Percentiles rank a stretch among this genome's conserved stretches.
These are phyloP conservation scores for Aspergillus versicolor DNA, from an alignment of 2,329 filamentous ascomycete genomes.

Conservation along the genomic window DNA sequence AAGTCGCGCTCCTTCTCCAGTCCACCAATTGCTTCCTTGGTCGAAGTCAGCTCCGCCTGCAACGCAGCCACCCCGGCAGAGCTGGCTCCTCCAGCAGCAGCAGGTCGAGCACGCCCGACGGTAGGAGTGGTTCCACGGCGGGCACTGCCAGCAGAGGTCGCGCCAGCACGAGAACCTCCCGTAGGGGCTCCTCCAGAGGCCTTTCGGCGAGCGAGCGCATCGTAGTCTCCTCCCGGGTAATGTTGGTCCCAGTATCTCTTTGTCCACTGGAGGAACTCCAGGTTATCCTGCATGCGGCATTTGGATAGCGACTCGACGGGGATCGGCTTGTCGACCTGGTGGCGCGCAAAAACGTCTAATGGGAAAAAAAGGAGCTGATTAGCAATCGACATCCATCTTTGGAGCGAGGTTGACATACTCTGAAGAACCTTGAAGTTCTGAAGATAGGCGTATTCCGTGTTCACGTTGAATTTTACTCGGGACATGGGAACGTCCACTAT, in stretches of 20 bases:
- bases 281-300: constrained; percentile 99
- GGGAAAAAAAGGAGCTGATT: neutral
- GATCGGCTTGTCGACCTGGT: constrained; percentile 84
- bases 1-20: constrained; percentile 97
- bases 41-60: constrained; percentile 77
- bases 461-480: constrained; percentile 97
- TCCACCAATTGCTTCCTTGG: constrained; percentile 94
- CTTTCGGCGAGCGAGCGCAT: constrained; percentile 82
- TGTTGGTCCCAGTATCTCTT: constrained; percentile 98
- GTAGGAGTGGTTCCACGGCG: constrained; percentile 63
- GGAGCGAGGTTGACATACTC: constrained; percentile 60
- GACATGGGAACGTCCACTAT: constrained; percentile 86
- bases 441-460: constrained; percentile 93
- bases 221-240: constrained; percentile 96
- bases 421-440: constrained; percentile 98
- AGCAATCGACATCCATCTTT: neutral
- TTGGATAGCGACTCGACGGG: constrained; percentile 87
- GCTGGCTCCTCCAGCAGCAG: constrained; percentile 46
- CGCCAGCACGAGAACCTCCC: constrained; percentile 51
- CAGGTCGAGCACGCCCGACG: constrained; percentile 49
- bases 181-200: constrained; percentile 61
- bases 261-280: constrained; percentile 96
- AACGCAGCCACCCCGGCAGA: constrained; percentile 67
- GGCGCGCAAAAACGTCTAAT: constrained; percentile 74
- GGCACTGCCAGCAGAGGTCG: constrained; percentile 48